Base-by-base conservation (phyloP, 2,329 filamentous ascomycete species). In the Ceratocystiopsis minuta region DNA sequence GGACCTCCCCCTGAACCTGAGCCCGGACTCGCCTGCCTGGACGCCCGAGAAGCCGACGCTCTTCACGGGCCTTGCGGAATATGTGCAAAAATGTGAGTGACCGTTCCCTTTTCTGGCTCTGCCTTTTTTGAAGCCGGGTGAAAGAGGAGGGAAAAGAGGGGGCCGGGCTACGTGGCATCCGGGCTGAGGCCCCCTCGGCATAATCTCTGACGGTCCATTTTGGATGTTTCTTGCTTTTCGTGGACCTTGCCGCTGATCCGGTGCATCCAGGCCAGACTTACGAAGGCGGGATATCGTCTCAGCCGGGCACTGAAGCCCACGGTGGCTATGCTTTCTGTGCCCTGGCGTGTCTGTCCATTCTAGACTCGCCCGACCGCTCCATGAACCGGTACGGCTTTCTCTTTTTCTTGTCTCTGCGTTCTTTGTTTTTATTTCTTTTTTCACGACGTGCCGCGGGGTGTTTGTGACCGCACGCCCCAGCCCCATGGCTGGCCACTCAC, bases 271-370 rank as follows among this genome's bases (percentile, higher is more conserved):
- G 82, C 57, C 88, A 96, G 68, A 92, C 84, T 12, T 95, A 80
- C 59, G 90, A 98, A 64, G 90, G 90, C 49, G 90, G 90, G 39
- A 86, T 98, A 51, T 87, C 83, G 49, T 80, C 76, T 43, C 78
- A 80, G 48, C 90, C 87, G 41, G 80, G 79, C 45, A 78, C 80
- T 48, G 90, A 98, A 67, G 90, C 88, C 42, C 90, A 98, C 61
- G 90, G 90, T 46, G 90, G 85, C 49, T 98, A 96, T 63, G 84
- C 88, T 20, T 96, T 96, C 61, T 95, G 88, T 61, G 87, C 83
- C 43, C 65, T 98, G 45, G 90, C 80, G 43, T 92, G 84, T 60
- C 71, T 98, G 42, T 80, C 83, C 53, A 83, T 96, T 49, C 64
- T 96, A 38, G 86, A 83, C 53, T 68, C 78, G 43, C 88, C 90